phyloP scores from a whole-genome alignment of 176 grass and related monocot species.

The Phoenix dactylifera region DNA sequence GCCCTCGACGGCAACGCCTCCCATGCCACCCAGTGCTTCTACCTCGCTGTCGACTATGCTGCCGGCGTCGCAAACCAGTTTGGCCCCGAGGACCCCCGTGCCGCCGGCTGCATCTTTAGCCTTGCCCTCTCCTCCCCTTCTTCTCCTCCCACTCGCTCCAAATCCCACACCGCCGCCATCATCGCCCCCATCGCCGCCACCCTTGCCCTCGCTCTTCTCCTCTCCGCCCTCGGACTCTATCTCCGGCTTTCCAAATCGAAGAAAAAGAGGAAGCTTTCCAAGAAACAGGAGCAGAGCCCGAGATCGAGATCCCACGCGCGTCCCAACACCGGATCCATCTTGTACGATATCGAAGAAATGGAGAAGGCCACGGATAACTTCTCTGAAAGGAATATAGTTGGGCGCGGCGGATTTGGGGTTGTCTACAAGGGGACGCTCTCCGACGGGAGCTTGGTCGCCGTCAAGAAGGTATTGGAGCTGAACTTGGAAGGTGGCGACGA shows the following conservation, averaged over 20 bases:
- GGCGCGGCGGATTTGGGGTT: constrained; percentile 73
- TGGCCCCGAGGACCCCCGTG: constrained; percentile 32
- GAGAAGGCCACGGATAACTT: constrained; percentile 60
- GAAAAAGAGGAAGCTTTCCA: constrained; percentile 10
- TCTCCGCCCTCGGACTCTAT: constrained; percentile 24
- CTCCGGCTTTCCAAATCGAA: constrained; percentile 8
- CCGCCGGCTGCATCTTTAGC: constrained; percentile 44
- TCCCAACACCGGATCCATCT: constrained; percentile 77
- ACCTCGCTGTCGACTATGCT: constrained; percentile 52
- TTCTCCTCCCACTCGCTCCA: neutral
- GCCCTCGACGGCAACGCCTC: constrained; percentile 37
- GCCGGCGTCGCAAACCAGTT: constrained; percentile 37
- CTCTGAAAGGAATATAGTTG: constrained; percentile 52
- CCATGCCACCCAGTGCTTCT: constrained; percentile 40
- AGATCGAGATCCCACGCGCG: constrained; percentile 24
- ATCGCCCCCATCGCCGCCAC: constrained; percentile 23
- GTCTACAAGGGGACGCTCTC: constrained; percentile 70
- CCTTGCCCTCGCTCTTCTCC: constrained; percentile 18
- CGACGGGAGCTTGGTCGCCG: constrained; percentile 60
- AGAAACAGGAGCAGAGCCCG: constrained; percentile 20
- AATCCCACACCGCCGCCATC: constrained; percentile 25
- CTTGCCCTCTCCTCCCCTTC: constrained; percentile 26
- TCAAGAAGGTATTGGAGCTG: constrained; percentile 80
- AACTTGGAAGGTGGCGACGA: constrained; percentile 61
- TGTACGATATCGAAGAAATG: constrained; percentile 60